A percentile compares a stretch with the other conserved stretches of the same genome.
These are phyloP conservation scores for Puccinia coronata DNA, from an alignment of 1,284 basidiomycete species.

Conservation along the genomic window DNA sequence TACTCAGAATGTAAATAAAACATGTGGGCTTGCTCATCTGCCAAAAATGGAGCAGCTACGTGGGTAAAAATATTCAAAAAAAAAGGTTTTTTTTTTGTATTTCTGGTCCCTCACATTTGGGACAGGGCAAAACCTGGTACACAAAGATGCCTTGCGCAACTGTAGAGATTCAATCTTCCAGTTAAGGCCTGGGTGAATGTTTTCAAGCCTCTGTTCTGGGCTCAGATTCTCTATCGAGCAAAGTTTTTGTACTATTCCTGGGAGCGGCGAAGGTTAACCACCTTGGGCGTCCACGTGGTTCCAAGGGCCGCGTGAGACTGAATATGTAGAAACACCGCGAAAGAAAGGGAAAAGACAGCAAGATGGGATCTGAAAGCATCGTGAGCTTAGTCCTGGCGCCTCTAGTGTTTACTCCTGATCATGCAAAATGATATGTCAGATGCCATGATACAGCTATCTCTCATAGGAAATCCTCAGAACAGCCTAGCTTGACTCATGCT, in stretches of 20 bases:
- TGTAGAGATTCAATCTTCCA: too few species aligned
- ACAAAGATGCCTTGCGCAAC: too few species aligned
- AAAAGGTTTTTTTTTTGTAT: too few species aligned
- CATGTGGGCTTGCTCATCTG: too few species aligned
- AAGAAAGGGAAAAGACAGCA: slow-evolving; percentile 18
- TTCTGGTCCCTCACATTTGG: too few species aligned
- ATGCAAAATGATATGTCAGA: slow-evolving; percentile 34
- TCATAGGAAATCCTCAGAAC: slow-evolving; percentile 38
- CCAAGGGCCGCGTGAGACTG: slow-evolving; percentile 13
- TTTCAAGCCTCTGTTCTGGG: too few species aligned
- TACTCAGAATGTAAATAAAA: too few species aligned
- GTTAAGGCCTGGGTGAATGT: too few species aligned
- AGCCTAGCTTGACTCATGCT: slow-evolving; percentile 22
- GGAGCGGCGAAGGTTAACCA: neutral
- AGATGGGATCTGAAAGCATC: slow-evolving; percentile 24
- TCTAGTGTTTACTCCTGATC: slow-evolving; percentile 21
- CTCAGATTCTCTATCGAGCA: too few species aligned
- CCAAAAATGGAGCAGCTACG: too few species aligned
- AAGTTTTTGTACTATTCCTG: neutral
- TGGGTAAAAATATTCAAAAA: too few species aligned
- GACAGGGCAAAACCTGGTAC: too few species aligned
- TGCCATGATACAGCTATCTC: slow-evolving; percentile 17
- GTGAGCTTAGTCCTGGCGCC: slow-evolving; percentile 13
- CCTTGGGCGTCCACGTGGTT: neutral
- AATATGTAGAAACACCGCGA: neutral